Evolutionary conservation across 176 grass and related monocot species (phyloP), one percentile per base, ranked within the genome.

Genomic region (Carex myosuroides): DNA sequence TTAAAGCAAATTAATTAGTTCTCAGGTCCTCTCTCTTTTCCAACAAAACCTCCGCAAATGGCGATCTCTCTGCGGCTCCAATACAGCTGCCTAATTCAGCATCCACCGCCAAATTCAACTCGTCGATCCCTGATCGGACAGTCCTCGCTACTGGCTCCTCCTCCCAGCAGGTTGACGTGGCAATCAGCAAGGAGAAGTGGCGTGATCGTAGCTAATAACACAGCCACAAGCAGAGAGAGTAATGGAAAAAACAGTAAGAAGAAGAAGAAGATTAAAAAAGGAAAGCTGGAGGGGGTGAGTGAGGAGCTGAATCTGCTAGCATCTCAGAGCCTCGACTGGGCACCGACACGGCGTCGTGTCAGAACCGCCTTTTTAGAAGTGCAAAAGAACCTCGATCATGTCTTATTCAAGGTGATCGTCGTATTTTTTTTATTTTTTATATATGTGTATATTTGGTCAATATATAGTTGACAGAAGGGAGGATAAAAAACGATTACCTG

Each of bases 251-350:
- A 20, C 0, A 70, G 67, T 70, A 32, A 13, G 0, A 53, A 24
- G 69, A 77, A 59, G 39, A 76, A 77, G 54, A 73, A 70, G 53
- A 42, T 6, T 9, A 57, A 52, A 16, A 69, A 64, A 80, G 77
- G 24, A 63, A 26, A 58, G 62, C 84, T 94, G 83, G 94, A 94
- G 87, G 92, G 94, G 18, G 87, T 90, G 58, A 85, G 90, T 65
- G 92, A 91, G 64, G 92, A 94, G 85, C 88, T 97, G 18, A 92
- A 87, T 86, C 74, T 86, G 4, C 61, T 88, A 8, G 94, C 94
- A 14, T 81, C 90, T 50, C 81, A 94, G 92, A 82, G 87, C 81
- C 84, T 94, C 22, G 94, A 94, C 89, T 92, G 92, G 90, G 94
- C 94, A 9, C 92, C 94, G 32, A 85, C 92, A 41, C 94, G 94